phyloP scores from a whole-genome alignment of 805 yeast genomes.

The Pichia phayaonensis region DNA sequence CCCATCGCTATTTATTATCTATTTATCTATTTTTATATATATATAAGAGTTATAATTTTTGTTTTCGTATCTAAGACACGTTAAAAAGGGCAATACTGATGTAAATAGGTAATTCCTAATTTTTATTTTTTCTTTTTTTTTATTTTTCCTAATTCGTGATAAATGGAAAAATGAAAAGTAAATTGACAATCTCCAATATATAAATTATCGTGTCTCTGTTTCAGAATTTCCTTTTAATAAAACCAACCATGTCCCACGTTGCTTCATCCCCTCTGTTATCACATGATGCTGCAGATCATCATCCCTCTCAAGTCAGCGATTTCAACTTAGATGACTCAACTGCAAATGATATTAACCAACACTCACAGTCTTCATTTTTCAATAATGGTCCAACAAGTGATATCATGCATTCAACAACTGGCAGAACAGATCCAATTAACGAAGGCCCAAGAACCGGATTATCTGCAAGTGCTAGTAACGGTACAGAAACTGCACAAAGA shows the following conservation, averaged over 20 bases:
- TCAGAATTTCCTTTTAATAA: no score
- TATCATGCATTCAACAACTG: background rate
- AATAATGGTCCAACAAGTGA: slow-evolving; percentile 11
- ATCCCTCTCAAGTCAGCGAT: slow-evolving; percentile 17
- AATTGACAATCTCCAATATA: no score
- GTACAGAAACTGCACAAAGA: slow-evolving; percentile 4
- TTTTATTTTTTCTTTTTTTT: background rate
- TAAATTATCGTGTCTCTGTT: background rate
- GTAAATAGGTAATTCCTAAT: no score
- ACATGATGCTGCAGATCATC: background rate
- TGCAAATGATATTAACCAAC: background rate
- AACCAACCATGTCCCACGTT: slow-evolving; percentile 1
- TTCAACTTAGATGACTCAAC: slow-evolving; percentile 13
- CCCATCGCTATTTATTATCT: no score
- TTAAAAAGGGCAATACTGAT: no score
- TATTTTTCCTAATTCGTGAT: background rate
- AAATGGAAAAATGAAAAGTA: no score
- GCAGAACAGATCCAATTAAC: background rate
- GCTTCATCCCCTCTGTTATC: slow-evolving; percentile 26
- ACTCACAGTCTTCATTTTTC: slow-evolving; percentile 9
- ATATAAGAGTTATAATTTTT: no score
- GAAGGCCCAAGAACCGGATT: background rate
- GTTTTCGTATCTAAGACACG: no score
- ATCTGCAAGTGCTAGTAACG: no score
- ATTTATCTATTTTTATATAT: no score